Evolutionary conservation across 352 stramenopile genomes (phyloP).

Genomic region (Globisporangium echinulatum): DNA sequence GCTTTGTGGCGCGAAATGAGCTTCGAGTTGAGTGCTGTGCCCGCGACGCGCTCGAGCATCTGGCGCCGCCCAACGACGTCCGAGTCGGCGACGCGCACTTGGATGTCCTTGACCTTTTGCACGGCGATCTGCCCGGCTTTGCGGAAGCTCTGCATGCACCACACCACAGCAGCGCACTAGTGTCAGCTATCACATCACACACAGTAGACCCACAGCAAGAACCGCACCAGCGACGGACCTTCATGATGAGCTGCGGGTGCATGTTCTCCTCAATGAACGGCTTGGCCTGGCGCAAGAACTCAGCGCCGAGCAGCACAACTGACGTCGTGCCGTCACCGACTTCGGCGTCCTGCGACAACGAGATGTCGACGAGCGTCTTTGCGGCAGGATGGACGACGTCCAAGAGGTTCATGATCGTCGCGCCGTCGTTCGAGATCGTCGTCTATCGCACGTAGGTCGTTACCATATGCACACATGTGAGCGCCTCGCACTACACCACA

Average conservation of each 20-base stretch:
- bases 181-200: neutral
- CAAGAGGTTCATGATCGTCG: constrained; percentile 98
- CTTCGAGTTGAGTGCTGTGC: constrained; percentile 98
- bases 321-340: constrained; percentile 95
- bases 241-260: constrained; percentile 90
- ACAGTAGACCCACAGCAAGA: neutral
- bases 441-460: constrained; percentile 29
- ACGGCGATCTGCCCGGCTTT: constrained; percentile 81
- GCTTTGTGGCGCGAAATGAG: constrained; percentile 96
- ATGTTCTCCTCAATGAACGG: constrained; percentile 97
- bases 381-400: constrained; percentile 98
- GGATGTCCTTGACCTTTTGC: constrained; percentile 79
- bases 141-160: constrained; percentile 52
- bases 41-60: constrained; percentile 90
- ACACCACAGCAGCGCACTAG: no score
- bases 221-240: constrained; percentile 16
- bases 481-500: neutral
- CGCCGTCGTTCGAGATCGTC: constrained; percentile 99
- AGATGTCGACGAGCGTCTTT: constrained; percentile 98
- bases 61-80: constrained; percentile 71
- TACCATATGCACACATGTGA: neutral
- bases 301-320: constrained; percentile 95
- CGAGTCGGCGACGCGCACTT: constrained; percentile 78
- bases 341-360: constrained; percentile 87
- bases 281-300: constrained; percentile 97